These are phyloP conservation scores for Lagenidium sp. DNA, from an alignment of 352 stramenopile genomes.

Conservation along the genomic window DNA sequence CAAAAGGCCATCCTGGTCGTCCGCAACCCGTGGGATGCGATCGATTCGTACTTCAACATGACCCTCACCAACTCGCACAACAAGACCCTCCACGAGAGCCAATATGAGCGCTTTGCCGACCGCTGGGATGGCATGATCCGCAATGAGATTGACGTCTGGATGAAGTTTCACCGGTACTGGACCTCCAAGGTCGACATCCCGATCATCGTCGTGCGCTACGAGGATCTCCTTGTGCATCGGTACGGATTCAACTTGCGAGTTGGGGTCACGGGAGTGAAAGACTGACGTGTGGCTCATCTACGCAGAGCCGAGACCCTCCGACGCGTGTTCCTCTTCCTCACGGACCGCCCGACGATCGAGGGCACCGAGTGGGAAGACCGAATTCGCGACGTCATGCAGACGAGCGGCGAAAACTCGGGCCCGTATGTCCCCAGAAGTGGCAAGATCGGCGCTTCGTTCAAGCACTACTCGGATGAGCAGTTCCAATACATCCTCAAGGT, in stretches of 20 bases:
- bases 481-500: conserved; percentile 77
- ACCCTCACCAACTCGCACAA: conserved; percentile 92
- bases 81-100: conserved; percentile 79
- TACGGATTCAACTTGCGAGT: conserved; percentile 13
- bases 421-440: conserved; percentile 79
- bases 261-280: too few species aligned
- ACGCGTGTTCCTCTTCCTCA: conserved; percentile 77
- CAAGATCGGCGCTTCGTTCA: conserved; percentile 80
- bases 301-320: conserved; percentile 59
- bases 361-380: conserved; percentile 67
- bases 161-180: conserved; percentile 90
- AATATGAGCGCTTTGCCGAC: conserved; percentile 83
- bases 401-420: conserved; percentile 45
- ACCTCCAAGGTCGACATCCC: conserved; percentile 82
- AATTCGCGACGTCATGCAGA: conserved; percentile 53
- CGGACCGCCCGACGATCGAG: conserved; percentile 45
- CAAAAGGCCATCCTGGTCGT: conserved; percentile 84
- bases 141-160: conserved; percentile 89
- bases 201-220: conserved; percentile 89
- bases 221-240: conserved; percentile 82
- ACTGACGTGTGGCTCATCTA: too few species aligned
- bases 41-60: conserved; percentile 99
- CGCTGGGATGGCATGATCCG: conserved; percentile 86
- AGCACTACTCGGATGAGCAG: conserved; percentile 75
- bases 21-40: conserved; percentile 97